phyloP scores from a whole-genome alignment of 2,329 filamentous ascomycete genomes.

The Aspergillus proliferans region DNA sequence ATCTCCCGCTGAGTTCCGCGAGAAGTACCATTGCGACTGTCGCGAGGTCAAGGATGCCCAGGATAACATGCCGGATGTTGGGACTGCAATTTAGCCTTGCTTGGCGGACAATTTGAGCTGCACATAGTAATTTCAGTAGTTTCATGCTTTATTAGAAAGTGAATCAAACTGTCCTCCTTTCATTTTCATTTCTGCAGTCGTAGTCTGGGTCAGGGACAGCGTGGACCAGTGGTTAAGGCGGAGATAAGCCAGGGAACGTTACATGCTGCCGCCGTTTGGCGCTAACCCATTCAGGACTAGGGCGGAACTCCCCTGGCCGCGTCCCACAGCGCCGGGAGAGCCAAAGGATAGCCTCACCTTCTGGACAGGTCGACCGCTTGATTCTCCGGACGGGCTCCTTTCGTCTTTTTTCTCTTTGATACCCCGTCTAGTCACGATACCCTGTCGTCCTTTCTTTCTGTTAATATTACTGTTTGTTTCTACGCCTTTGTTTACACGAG shows the following conservation, averaged over 20 bases:
- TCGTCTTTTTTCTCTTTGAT: neutral
- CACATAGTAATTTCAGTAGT: neutral
- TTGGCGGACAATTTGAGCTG: neutral
- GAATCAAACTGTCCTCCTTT: too few relatives aligned
- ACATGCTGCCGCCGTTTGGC: neutral
- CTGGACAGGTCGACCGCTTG: neutral
- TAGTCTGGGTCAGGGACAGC: constrained; percentile 2
- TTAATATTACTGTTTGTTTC: neutral
- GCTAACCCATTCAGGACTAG: constrained; percentile 7
- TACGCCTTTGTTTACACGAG: neutral
- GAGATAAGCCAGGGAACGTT: neutral
- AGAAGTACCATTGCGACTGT: constrained; percentile 61
- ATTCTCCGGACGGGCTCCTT: neutral
- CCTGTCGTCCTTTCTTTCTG: neutral
- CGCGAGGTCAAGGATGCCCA: constrained; percentile 8
- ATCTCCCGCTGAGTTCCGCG: constrained; percentile 53
- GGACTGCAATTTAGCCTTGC: constrained; percentile 21
- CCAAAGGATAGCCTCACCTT: neutral
- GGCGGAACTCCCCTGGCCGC: constrained; percentile 13
- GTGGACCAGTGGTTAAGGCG: constrained; percentile 1
- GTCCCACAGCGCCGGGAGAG: constrained; percentile 9
- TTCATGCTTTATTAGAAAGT: too few relatives aligned
- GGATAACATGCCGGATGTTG: constrained; percentile 13
- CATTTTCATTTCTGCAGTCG: neutral
- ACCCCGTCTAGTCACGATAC: neutral